Percentiles rank a stretch among this genome's conserved stretches.
Conservation (phyloP, 306 rosid genomes). For the Quercus parvula region DNA sequence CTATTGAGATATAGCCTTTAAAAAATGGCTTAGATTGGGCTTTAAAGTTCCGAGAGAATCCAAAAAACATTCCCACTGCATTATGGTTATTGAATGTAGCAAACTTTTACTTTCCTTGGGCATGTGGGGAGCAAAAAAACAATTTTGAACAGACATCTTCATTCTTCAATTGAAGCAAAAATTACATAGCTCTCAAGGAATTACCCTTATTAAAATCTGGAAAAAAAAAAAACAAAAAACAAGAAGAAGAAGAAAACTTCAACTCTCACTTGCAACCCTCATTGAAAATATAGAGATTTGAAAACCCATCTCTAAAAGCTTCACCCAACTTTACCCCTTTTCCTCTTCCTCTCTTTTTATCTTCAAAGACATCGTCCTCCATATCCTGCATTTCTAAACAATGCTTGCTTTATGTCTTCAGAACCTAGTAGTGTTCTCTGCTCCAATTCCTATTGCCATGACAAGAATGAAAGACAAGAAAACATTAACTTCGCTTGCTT, state of each 20-base stretch:
- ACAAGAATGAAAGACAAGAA: conserved; percentile 10
- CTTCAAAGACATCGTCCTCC: conserved; percentile 86
- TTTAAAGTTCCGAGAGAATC: conserved; percentile 13
- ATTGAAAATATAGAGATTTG: conserved; percentile 21
- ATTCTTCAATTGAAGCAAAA: conserved; percentile 20
- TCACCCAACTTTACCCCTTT: conserved; percentile 8
- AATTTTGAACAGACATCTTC: conserved; percentile 6
- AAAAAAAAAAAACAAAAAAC: neutral
- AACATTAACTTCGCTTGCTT: neutral
- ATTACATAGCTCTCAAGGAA: conserved; percentile 11
- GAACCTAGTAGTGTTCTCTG: conserved; percentile 35
- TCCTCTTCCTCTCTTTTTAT: neutral
- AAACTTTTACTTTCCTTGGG: neutral
- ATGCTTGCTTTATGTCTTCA: conserved; percentile 76
- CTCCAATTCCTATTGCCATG: conserved; percentile 48
- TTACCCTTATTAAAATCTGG: conserved; percentile 23
- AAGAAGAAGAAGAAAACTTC: neutral
- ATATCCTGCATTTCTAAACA: conserved; percentile 87
- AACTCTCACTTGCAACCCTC: conserved; percentile 17
- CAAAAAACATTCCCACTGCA: conserved; percentile 9
- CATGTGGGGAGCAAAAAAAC: conserved; percentile 1
- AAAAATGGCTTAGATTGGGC: neutral
- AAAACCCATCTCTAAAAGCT: conserved; percentile 3
- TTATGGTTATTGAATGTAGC: neutral
- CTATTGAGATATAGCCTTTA: neutral